Evolutionary conservation across 805 yeast genomes (phyloP).

Genomic region (Starmerella roubikii): DNA sequence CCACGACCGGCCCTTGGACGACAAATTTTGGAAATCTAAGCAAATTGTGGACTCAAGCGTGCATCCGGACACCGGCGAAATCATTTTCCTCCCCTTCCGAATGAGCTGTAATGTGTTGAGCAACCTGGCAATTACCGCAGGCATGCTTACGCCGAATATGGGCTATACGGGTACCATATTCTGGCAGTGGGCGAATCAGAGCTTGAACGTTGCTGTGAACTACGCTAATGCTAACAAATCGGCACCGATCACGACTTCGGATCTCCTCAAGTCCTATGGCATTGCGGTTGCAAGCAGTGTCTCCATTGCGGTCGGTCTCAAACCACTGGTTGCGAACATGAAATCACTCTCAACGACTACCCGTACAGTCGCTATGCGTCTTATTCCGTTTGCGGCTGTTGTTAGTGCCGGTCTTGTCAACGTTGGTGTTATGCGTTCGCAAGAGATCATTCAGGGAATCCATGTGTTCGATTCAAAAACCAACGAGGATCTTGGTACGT

Average conservation of each 20-base stretch:
- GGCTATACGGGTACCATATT: constrained; percentile 83
- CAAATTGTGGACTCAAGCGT: constrained; percentile 76
- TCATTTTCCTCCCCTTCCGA: constrained; percentile 84
- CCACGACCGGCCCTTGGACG: constrained; percentile 57
- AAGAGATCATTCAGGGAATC: constrained; percentile 59
- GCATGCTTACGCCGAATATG: constrained; percentile 92
- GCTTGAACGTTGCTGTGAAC: constrained; percentile 91
- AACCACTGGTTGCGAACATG: constrained; percentile 77
- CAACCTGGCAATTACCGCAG: constrained; percentile 87
- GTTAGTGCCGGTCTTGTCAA: constrained; percentile 94
- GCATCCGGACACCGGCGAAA: constrained; percentile 94
- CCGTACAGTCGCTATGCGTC: constrained; percentile 58
- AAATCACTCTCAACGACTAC: constrained; percentile 58
- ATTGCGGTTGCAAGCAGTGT: constrained; percentile 92
- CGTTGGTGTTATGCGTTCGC: constrained; percentile 92
- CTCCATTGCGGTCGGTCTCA: constrained; percentile 86
- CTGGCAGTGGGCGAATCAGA: constrained; percentile 98
- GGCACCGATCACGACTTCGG: constrained; percentile 70
- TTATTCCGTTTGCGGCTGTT: constrained; percentile 97
- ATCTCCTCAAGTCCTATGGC: constrained; percentile 63
- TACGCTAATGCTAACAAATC: constrained; percentile 93
- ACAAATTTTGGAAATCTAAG: constrained; percentile 82
- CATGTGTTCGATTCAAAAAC: constrained; percentile 29
- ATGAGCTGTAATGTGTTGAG: constrained; percentile 94
- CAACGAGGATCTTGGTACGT: constrained; percentile 39